These are phyloP conservation scores for Chionographis japonica DNA, from an alignment of 106 monocot genomes.

Conservation along the genomic window DNA sequence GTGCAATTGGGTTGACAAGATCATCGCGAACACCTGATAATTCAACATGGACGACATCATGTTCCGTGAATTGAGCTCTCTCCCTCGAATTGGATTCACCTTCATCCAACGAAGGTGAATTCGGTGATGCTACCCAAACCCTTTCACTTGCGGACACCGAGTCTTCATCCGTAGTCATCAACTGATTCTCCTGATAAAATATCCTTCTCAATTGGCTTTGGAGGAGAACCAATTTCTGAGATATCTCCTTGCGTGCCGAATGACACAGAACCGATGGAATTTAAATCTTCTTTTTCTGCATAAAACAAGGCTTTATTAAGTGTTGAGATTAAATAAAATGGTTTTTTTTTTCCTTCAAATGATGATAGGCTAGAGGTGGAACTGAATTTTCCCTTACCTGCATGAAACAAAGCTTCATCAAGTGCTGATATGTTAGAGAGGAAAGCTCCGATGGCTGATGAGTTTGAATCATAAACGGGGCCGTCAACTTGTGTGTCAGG, in stretches of 20 bases:
- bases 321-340: background rate
- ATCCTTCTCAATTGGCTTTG: too few relatives aligned
- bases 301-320: background rate
- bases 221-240: conserved; percentile 15
- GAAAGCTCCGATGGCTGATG: conserved; percentile 46
- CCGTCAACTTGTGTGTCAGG: conserved; percentile 29
- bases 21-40: too few relatives aligned
- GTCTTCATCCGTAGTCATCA: conserved; percentile 11
- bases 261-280: conserved; percentile 20
- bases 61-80: conserved; percentile 16
- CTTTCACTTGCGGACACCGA: background rate
- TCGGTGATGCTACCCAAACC: conserved; percentile 33
- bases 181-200: background rate
- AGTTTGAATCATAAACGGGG: conserved; percentile 78
- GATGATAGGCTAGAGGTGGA: background rate
- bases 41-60: too few relatives aligned
- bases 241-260: conserved; percentile 14
- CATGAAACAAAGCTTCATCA: conserved; percentile 22
- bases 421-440: conserved; percentile 15
- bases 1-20: too few relatives aligned
- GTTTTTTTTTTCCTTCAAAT: background rate
- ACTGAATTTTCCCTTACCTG: conserved; percentile 1
- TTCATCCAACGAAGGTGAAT: conserved; percentile 25
- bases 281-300: conserved; percentile 16
- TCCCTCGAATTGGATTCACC: conserved; percentile 30